Evolutionary conservation across 2,329 filamentous ascomycete species (phyloP), one percentile per base, ranked within the genome.

Genomic region (Fusarium begoniae): DNA sequence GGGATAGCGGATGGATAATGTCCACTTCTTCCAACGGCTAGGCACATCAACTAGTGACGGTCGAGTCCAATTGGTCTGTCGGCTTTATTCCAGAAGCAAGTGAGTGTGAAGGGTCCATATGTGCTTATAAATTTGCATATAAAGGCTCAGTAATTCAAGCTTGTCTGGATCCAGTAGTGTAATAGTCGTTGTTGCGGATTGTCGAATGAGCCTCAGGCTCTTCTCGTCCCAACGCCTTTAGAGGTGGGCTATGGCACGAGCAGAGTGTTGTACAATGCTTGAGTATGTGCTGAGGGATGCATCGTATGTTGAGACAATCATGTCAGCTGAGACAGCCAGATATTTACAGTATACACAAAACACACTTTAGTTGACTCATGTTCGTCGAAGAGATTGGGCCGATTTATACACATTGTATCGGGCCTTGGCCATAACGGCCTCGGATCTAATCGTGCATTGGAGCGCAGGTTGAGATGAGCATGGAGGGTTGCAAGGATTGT

Each of bases 401-500:
- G 32, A 28, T 47, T 60, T 57, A 56, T 41, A 64, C 53, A 60
- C 28, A 22, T 35, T 44, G 17, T 24, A 62, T 57, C 50, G 20
- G 38, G 41, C 24, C 53, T 48, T 63, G 43, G 44, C 30, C 53
- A 72, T 73, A 62, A 55, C 58, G 62, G 50, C 58, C 45, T 48
- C 41, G 57, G 67, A 69, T 72, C 71, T 60, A 51, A 72, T 70
- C 72, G 61, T 72, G 56, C 72, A 72, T 72, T 54, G 45, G 55
- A 67, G 58, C 30, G 47, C 48, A 75, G 56, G 64, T 53, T 58
- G 67, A 65, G 61, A 64, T 35, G 43, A 66, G 58, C 63, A 68
- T 72, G 72, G 66, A 73, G 55, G 54, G 51, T 53, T 74, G 65
- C 75, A 75, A 67, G 71, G 73, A 63, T 69, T 53, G 35, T 66